Evolutionary conservation across 169 alveolate genomes (phyloP).

Genomic region (Eimeria zaria): DNA sequence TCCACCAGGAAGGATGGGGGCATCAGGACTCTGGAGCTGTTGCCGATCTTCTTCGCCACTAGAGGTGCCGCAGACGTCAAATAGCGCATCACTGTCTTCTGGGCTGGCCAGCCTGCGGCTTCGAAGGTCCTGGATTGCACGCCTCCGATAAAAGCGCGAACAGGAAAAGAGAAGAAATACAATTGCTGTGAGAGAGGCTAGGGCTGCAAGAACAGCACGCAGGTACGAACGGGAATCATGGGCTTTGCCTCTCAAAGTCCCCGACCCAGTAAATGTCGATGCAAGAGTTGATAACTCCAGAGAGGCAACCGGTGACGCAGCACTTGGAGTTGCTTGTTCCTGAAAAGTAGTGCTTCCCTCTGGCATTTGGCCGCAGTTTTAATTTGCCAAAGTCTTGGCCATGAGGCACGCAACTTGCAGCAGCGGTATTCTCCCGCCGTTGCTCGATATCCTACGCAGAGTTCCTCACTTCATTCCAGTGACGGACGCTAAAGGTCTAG

Average conservation of each 20-base stretch:
- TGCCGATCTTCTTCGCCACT: not conserved
- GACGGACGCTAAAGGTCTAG: not conserved
- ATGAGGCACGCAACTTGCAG: not conserved
- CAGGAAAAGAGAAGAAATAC: not conserved
- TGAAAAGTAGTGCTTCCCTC: not conserved
- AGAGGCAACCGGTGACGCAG: not conserved
- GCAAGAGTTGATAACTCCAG: not conserved
- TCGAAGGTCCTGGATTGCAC: not conserved
- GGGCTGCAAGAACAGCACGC: not conserved
- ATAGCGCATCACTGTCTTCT: not conserved
- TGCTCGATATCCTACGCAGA: not conserved
- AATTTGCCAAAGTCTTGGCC: not conserved
- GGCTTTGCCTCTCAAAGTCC: not conserved
- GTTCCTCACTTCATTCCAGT: not conserved
- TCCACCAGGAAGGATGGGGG: not conserved
- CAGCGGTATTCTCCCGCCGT: not conserved
- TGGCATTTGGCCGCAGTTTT: not conserved
- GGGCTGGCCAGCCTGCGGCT: not conserved
- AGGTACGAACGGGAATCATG: not conserved
- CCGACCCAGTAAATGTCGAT: not conserved
- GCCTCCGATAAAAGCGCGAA: not conserved
- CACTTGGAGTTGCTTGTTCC: not conserved
- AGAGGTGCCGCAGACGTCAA: not conserved
- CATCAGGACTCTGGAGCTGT: not conserved
- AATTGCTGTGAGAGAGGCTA: not conserved